These are phyloP conservation scores for Arthromyces matolae DNA, from an alignment of 768 basidiomycete genomes.

Conservation along the genomic window DNA sequence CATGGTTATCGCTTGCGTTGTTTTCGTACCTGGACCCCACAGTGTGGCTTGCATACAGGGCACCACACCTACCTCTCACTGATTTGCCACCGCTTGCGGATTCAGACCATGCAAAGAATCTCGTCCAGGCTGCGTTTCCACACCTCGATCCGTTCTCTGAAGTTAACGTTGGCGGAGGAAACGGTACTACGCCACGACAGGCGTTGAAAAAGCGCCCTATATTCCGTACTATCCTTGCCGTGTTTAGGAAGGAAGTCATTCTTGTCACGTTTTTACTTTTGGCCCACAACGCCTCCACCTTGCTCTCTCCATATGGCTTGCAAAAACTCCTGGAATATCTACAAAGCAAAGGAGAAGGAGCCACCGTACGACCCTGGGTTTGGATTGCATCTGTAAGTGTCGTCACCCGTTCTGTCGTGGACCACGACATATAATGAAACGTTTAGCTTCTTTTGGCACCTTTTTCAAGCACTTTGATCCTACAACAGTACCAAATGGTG, in stretches of 20 bases:
- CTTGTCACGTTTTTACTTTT: slow-evolving; percentile 24
- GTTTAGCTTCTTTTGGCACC: slow-evolving; percentile 32
- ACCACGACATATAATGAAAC: too few species aligned
- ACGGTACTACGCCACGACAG: slow-evolving; percentile 33
- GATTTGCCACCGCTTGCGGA: slow-evolving; percentile 62
- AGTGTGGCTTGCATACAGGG: slow-evolving; percentile 40
- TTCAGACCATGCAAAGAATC: slow-evolving; percentile 39
- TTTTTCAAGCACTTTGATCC: slow-evolving; percentile 6
- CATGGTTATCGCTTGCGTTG: slow-evolving; percentile 35
- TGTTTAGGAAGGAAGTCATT: slow-evolving; percentile 29
- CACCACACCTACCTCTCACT: slow-evolving; percentile 44
- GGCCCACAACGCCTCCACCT: slow-evolving; percentile 18
- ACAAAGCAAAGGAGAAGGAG: slow-evolving; percentile 44
- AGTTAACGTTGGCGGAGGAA: slow-evolving; percentile 19
- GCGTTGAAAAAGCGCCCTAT: slow-evolving; percentile 35
- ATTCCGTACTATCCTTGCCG: slow-evolving; percentile 38
- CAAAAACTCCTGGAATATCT: slow-evolving; percentile 36
- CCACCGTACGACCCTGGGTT: slow-evolving; percentile 58
- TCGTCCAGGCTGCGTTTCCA: slow-evolving; percentile 24
- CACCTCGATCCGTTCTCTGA: slow-evolving; percentile 15
- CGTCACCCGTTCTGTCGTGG: slow-evolving; percentile 39
- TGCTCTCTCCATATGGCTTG: slow-evolving; percentile 34
- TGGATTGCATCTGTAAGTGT: slow-evolving; percentile 48
- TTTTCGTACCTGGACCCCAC: slow-evolving; percentile 54
- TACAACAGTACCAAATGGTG: slow-evolving; percentile 18